Percentiles rank a stretch among this genome's conserved stretches.
phyloP scores from a whole-genome alignment of 306 rosid species.

The Betula pendula region DNA sequence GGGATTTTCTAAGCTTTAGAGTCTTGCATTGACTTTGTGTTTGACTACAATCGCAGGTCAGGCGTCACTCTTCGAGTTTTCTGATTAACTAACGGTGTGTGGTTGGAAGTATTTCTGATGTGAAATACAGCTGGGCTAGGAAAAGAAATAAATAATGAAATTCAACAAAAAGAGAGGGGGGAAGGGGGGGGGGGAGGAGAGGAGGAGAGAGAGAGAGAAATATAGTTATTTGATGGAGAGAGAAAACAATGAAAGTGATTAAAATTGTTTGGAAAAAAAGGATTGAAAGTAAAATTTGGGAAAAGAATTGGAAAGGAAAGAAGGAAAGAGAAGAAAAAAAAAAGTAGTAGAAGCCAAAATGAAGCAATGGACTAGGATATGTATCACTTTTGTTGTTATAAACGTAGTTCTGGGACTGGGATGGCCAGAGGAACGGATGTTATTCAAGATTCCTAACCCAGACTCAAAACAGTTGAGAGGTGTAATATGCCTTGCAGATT shows the following conservation, averaged over 20 bases:
- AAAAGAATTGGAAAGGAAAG: background rate
- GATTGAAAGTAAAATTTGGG: background rate
- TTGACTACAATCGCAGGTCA: constrained; percentile 49
- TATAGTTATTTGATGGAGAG: constrained; percentile 21
- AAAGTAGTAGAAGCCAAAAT: background rate
- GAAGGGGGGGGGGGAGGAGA: too few relatives aligned
- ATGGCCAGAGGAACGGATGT: constrained; percentile 30
- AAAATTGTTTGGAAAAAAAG: background rate
- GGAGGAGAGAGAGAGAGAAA: background rate
- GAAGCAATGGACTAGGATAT: background rate
- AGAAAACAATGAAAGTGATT: constrained; percentile 20
- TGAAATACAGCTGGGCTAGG: constrained; percentile 25
- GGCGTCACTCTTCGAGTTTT: constrained; percentile 49
- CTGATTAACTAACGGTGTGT: constrained; percentile 44
- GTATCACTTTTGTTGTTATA: background rate
- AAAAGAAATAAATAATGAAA: constrained; percentile 11
- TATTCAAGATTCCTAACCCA: constrained; percentile 30
- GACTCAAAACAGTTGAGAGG: constrained; percentile 35
- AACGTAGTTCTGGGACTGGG: constrained; percentile 18
- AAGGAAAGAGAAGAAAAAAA: background rate
- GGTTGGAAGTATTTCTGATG: constrained; percentile 38
- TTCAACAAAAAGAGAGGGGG: constrained; percentile 1
- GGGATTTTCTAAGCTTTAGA: constrained; percentile 27
- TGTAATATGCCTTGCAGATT: constrained; percentile 31
- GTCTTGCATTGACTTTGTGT: constrained; percentile 41